Base-by-base conservation (phyloP, 345 rosid genomes). In the Pistacia vera region DNA sequence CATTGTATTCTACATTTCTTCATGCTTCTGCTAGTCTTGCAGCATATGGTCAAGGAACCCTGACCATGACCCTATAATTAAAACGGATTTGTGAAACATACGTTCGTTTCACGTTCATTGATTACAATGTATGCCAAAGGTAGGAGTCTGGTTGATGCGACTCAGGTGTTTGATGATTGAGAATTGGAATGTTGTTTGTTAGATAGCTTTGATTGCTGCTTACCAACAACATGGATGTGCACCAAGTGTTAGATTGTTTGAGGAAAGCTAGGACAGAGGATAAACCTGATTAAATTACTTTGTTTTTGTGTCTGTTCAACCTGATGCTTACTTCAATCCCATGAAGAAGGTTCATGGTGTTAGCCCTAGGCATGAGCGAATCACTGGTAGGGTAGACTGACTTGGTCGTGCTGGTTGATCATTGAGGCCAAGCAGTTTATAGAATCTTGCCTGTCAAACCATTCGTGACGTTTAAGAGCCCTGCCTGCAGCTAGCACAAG, bases 91-190 rank as follows among this genome's bases (percentile, higher is more conserved):
- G 54, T 25, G 18, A 83, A 46, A 8, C 75, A 78, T 72, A 55
- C 49, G 28, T 73, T 75, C 55, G 71, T 87, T 33, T 59, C 76
- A 5, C 76, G 81, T 74, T 83, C 84, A n/a, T 68, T 85, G 76
- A 83, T 87, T 72, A 84, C 81, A 48, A 86, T 83, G 88, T 81
- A 87, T 69, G 79, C 88, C 2, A 87, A 87, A 74, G 77, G 90
- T 60, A 85, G 86, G 56, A 71, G 76, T 78, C 36, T 81, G 64
- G 16, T 16, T 61, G 78, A 85, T 17, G 84, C 88, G 70, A 38
- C 11, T 68, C 38, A 4, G 14, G 78, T 80, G 3, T 87, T 83
- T 69, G 77, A 75, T 76, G 85, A 75, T 75, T 48, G 57, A 81
- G 86, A 71, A 71, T 59, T 82, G 22, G 11, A 81, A 79, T 3